Evolutionary conservation across 192 early-diverging fungal species (phyloP).

Genomic region (Haplosporangium gracile): DNA sequence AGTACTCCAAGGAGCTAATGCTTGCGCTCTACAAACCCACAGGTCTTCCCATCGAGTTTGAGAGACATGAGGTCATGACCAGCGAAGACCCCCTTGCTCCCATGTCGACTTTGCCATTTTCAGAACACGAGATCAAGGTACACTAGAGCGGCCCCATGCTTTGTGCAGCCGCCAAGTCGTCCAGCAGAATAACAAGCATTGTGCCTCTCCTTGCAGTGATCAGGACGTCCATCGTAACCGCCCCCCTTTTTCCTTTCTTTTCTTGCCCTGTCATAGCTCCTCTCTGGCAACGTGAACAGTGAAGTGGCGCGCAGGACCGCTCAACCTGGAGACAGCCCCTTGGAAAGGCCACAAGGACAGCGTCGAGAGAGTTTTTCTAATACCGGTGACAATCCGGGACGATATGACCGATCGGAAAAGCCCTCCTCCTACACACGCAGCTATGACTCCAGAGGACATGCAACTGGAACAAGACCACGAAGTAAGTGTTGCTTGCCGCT

Average conservation of each 20-base stretch:
- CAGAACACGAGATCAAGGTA: constrained; percentile 74
- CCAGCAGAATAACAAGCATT: background rate
- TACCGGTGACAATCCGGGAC: constrained; percentile 28
- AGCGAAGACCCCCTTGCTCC: constrained; percentile 70
- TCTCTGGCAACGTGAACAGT: constrained; percentile 53
- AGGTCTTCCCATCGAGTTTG: constrained; percentile 71
- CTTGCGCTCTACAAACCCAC: constrained; percentile 75
- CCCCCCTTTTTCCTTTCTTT: background rate
- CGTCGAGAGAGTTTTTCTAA: constrained; percentile 49
- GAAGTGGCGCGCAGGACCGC: constrained; percentile 43
- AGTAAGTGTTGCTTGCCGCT: constrained; percentile 21
- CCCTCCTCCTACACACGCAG: constrained; percentile 19
- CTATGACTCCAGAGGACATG: constrained; percentile 39
- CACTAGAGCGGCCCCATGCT: background rate
- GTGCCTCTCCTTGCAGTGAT: background rate
- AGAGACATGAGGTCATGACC: constrained; percentile 75
- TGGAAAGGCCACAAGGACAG: constrained; percentile 38
- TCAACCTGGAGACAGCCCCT: constrained; percentile 36
- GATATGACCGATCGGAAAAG: constrained; percentile 51
- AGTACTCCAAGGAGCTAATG: constrained; percentile 84
- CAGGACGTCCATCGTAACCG: background rate
- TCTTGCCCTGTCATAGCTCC: constrained; percentile 23
- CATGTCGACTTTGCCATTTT: constrained; percentile 66
- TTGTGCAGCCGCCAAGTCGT: background rate
- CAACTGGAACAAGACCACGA: constrained; percentile 26